Base-by-base conservation (phyloP, 1,139 yeast genomes). In the Hansenula anomala region DNA sequence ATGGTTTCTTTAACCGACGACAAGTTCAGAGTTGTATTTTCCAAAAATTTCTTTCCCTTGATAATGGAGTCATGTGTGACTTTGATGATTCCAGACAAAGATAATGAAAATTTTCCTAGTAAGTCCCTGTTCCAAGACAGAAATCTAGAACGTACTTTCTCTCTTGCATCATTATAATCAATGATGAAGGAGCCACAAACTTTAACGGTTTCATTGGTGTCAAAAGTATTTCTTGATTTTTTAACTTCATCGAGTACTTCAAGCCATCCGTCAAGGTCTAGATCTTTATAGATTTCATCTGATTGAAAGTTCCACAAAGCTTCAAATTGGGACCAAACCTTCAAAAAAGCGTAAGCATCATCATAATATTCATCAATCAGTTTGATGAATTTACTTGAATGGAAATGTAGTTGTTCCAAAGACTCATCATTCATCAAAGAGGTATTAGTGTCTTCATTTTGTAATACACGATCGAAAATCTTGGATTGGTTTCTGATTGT, bases 291-390 rank as follows among this genome's bases (percentile, higher is more conserved):
- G 33, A 68, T 55, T 38, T 59, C 57, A 6, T 63, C 64, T 0
- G 67, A 49, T 20, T 65, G 65, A 13, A 73, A 49, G 42, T 75
- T 82, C 86, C 90, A 81, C 5, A 84, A 58, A 2, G 70, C 60
- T 51, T 80, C 85, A 26, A 82, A 64, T 24, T 61, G 62, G 9
- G 58, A 55, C 95, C 95, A 87, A 25, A 65, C 61, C 2, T 52
- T 46, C 16, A 46, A 36, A 25, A 47, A 49, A 7, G 19, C 23
- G 2, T 18, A 7, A 0, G 53, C 42, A 2, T 19, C 11, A 1
- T 22, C 23, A 10, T 46, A 38, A 14, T 51, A 41, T 0, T 27
- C 16, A 14, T 47, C 47, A 33, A 59, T 42, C 2, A 45, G 35
- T 1, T 26, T 16, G 1, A 39, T 28, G 5, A 42, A 31, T 4